Evolutionary conservation across 2,329 filamentous ascomycete species (phyloP).

Genomic region (Bipolaris victoriae): DNA sequence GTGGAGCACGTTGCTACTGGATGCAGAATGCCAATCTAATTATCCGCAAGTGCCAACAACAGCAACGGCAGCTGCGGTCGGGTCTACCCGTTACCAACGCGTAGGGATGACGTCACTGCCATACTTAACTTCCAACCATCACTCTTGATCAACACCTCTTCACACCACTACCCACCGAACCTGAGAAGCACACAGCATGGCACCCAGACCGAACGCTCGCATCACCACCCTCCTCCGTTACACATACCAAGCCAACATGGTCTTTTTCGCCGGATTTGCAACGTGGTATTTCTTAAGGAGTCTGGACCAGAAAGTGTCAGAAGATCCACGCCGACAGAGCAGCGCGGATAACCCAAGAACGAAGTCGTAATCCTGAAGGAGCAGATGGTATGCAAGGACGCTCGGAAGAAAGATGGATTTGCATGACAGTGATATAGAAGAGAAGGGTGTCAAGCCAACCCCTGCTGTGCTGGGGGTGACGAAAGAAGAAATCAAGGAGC

Average conservation of each 20-base stretch:
- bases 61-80: background rate
- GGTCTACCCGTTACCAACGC: background rate
- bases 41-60: background rate
- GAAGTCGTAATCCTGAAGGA: background rate
- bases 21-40: background rate
- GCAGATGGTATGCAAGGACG: background rate
- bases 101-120: constrained; percentile 4
- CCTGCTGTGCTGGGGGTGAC: background rate
- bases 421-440: background rate
- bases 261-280: constrained; percentile 25
- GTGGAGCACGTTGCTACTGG: background rate
- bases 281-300: constrained; percentile 22
- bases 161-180: background rate
- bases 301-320: background rate
- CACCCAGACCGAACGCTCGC: constrained; percentile 8
- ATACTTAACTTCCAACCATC: background rate
- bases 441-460: background rate
- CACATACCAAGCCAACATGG: constrained; percentile 23
- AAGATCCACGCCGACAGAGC: background rate
- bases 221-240: constrained; percentile 20
- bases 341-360: background rate
- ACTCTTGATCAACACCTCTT: background rate
- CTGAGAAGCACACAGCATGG: constrained; percentile 4
- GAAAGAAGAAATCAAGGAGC: background rate
- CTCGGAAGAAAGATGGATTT: background rate